Conservation (phyloP, 805 yeast species). For the Cyberlindnera veronae region DNA sequence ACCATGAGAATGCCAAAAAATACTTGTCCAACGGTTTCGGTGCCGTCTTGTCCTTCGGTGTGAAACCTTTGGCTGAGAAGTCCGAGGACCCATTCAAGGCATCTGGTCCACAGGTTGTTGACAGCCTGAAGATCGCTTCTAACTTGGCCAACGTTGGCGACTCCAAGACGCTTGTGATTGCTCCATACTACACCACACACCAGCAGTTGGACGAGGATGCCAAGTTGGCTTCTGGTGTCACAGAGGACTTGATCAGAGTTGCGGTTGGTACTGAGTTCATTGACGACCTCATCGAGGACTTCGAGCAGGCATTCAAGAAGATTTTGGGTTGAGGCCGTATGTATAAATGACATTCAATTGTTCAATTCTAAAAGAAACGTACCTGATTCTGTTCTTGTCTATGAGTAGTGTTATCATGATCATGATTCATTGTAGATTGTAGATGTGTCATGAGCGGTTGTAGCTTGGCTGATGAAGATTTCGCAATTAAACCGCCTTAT, state of each 20-base stretch:
- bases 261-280: conserved; percentile 89
- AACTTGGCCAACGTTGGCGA: conserved; percentile 98
- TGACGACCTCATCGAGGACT: conserved; percentile 86
- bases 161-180: conserved; percentile 89
- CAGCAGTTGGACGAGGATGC: conserved; percentile 84
- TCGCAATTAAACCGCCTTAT: too few relatives aligned
- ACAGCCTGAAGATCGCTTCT: conserved; percentile 77
- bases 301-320: conserved; percentile 75
- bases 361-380: too few relatives aligned
- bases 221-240: conserved; percentile 79
- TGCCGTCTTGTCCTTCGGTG: conserved; percentile 87
- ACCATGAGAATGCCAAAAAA: conserved; percentile 80
- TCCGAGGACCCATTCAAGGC: conserved; percentile 60
- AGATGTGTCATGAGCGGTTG: too few relatives aligned
- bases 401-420: too few relatives aligned
- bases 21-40: conserved; percentile 81
- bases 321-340: conserved; percentile 38
- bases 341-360: not conserved
- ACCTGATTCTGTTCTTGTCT: too few relatives aligned
- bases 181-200: conserved; percentile 95
- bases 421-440: too few relatives aligned
- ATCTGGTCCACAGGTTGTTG: conserved; percentile 82
- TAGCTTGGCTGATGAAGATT: too few relatives aligned
- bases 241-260: conserved; percentile 83
- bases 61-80: conserved; percentile 58